A percentile compares a stretch with the other conserved stretches of the same genome.
These are phyloP conservation scores for Rosa lucieae DNA, from an alignment of 306 rosid genomes.

Conservation along the genomic window DNA sequence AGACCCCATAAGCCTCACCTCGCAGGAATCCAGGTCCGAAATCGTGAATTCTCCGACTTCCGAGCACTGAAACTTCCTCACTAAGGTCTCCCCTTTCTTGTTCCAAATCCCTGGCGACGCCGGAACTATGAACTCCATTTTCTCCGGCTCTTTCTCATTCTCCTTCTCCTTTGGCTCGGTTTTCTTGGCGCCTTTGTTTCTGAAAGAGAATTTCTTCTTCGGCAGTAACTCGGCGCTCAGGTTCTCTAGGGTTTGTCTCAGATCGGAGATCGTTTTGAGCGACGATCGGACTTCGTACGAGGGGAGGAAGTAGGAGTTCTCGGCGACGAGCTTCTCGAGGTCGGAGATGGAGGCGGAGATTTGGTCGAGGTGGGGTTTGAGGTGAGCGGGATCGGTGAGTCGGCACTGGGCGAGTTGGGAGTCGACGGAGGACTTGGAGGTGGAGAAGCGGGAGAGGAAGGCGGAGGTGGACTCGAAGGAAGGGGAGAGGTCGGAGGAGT, in stretches of 20 bases:
- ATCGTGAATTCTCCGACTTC: conserved; percentile 76
- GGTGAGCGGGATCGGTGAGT: conserved; percentile 32
- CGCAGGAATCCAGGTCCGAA: conserved; percentile 78
- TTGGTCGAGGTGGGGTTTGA: conserved; percentile 51
- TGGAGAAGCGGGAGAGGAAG: conserved; percentile 56
- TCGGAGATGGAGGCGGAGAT: conserved; percentile 68
- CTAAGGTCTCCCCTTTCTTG: conserved; percentile 48
- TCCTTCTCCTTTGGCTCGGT: conserved; percentile 28
- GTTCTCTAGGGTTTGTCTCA: conserved; percentile 49
- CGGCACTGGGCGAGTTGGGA: conserved; percentile 46
- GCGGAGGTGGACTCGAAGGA: conserved; percentile 53
- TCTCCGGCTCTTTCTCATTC: conserved; percentile 23
- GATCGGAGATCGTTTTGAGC: conserved; percentile 60
- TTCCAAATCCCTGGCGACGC: conserved; percentile 64
- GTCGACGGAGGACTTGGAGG: conserved; percentile 52
- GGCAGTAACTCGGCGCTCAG: conserved; percentile 56
- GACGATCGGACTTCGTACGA: conserved; percentile 78
- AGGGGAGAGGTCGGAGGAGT: conserved; percentile 37
- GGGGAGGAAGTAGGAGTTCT: conserved; percentile 73
- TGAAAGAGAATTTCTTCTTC: conserved; percentile 72
- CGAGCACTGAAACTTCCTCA: conserved; percentile 42
- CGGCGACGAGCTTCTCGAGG: conserved; percentile 73
- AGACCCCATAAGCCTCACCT: conserved; percentile 68
- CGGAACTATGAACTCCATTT: conserved; percentile 30
- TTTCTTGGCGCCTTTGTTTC: conserved; percentile 54